phyloP scores from a whole-genome alignment of 768 basidiomycete species.

The Lactarius indigo region DNA sequence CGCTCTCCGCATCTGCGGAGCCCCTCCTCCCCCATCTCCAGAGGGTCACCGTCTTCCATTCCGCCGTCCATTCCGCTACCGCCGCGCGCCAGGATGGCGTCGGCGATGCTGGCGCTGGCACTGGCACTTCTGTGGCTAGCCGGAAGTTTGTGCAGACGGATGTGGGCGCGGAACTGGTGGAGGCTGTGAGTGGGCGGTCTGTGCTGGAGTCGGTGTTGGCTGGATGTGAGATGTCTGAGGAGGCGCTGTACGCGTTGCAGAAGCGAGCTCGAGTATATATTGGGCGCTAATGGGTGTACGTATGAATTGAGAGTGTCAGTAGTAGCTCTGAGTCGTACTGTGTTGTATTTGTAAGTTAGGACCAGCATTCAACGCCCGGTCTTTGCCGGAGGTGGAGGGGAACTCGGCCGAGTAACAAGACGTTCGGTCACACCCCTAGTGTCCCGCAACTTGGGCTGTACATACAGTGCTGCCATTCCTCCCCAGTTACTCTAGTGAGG shows the following conservation, averaged over 20 bases:
- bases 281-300: constrained; percentile 11
- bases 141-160: neutral
- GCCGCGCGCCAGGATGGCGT: neutral
- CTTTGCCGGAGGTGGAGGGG: too few relatives aligned
- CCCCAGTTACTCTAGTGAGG: too few relatives aligned
- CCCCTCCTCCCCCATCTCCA: constrained; percentile 15
- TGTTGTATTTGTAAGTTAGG: too few relatives aligned
- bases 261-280: constrained; percentile 1
- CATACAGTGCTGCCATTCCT: too few relatives aligned
- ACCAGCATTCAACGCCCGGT: too few relatives aligned
- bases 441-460: too few relatives aligned
- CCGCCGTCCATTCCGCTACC: neutral
- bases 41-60: neutral
- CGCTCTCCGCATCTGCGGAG: neutral
- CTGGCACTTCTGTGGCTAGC: neutral
- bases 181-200: neutral
- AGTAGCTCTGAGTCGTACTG: too few relatives aligned
- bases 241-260: neutral
- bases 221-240: constrained; percentile 7
- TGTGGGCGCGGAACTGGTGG: constrained; percentile 6
- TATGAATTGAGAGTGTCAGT: too few relatives aligned
- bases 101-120: neutral
- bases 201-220: constrained; percentile 7
- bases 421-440: too few relatives aligned
- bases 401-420: too few relatives aligned